Evolutionary conservation across 768 basidiomycete species (phyloP), one percentile per base, ranked within the genome.

Genomic region (Fomitopsis serialis): DNA sequence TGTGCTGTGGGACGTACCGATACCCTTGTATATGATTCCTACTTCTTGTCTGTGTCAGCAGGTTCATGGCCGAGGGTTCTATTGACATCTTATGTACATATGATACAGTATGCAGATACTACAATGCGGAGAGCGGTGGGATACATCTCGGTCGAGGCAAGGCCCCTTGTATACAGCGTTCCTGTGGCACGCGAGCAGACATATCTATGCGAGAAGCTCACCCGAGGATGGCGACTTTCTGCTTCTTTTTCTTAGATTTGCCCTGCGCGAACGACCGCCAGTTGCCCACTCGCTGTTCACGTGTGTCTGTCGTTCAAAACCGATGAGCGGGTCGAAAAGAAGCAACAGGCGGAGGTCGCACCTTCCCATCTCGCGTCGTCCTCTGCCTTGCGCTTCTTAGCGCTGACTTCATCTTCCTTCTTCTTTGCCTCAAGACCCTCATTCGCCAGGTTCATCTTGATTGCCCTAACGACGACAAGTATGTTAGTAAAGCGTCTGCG

Each of bases 341-440:
- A 21, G 45, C 36, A 13, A 29, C n/a, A 29, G 35, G 40, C 23
- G 54, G 29, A 45, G 23, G 53, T 24, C 15, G 24, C 58, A 92
- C 92, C 91, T 76, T 96, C 93, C 93, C 93, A 97, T 23, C 68
- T 72, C 61, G 84, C 87, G 61, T 95, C 91, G 6, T 94, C 90
- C 60, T 95, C 92, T 1, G 78, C 87, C 70, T 96, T 96, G 50
- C 93, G 79, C 68, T 96, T 96, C 72, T 70, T 84, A 34, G 81
- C 63, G 22, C 76, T 70, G 11, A 87, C 77, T 60, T 94, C 94
- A 53, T 92, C 91, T 49, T 97, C 93, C 66, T 92, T 93, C 76
- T 87, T 90, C 62, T 85, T 79, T n/a, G 94, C 94, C 65, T 96
- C 93, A 4, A 94, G 73, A 2, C 92, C 92, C 68, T 94, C 92